phyloP scores from a whole-genome alignment of 352 stramenopile genomes.

The Globisporangium polare region DNA sequence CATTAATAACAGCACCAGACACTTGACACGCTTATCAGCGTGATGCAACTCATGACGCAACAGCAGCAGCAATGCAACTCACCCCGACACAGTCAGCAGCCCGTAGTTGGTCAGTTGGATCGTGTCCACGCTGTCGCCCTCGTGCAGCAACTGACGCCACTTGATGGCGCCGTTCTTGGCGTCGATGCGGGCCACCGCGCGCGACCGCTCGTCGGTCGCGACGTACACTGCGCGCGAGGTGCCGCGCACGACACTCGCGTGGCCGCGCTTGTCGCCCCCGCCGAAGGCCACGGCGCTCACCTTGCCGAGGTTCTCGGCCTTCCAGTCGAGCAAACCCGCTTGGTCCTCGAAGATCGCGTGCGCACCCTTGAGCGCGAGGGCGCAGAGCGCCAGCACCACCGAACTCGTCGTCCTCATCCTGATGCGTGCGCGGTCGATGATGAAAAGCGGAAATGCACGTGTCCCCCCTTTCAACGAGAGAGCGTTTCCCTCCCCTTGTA shows the following conservation, averaged over 20 bases:
- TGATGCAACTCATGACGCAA: neutral
- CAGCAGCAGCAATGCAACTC: conserved; percentile 4
- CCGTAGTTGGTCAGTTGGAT: conserved; percentile 73
- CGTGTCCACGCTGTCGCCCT: conserved; percentile 55
- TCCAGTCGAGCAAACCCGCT: conserved; percentile 78
- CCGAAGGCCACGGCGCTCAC: conserved; percentile 45
- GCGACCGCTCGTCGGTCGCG: conserved; percentile 53
- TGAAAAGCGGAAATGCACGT: conserved; percentile 5
- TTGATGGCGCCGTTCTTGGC: conserved; percentile 65
- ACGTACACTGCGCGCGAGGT: conserved; percentile 63
- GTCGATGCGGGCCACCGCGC: conserved; percentile 63
- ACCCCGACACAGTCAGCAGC: conserved; percentile 64
- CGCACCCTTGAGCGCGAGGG: conserved; percentile 12
- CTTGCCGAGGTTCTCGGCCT: conserved; percentile 54
- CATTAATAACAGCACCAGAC: conserved; percentile 5
- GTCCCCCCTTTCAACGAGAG: neutral
- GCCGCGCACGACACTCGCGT: conserved; percentile 32
- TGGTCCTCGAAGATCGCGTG: conserved; percentile 71
- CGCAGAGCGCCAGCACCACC: conserved; percentile 23
- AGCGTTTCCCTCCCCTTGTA: neutral
- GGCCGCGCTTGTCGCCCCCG: conserved; percentile 35
- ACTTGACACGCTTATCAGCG: neutral
- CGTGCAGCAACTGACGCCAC: conserved; percentile 65
- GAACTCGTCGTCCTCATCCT: conserved; percentile 9
- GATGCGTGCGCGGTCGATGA: neutral